Evolutionary conservation across 208 protist genomes (phyloP).

Genomic region (Wallacemonas sp.): DNA sequence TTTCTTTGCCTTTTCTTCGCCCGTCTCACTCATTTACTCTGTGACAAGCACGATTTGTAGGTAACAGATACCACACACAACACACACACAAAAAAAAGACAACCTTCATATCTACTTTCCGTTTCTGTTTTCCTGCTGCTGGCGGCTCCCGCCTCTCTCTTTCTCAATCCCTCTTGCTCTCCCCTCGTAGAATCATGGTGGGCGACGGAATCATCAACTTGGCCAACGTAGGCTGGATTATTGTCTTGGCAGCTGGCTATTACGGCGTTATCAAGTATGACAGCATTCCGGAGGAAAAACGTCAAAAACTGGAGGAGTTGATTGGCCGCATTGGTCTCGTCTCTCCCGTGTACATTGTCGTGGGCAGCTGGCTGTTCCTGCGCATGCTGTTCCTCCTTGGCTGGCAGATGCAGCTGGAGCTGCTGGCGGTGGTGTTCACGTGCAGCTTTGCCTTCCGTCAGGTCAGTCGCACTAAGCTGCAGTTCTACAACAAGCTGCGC

Average conservation of each 20-base stretch:
- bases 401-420: slow-evolving; percentile 57
- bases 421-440: slow-evolving; percentile 41
- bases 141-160: too few relatives aligned
- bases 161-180: too few relatives aligned
- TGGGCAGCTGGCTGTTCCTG: slow-evolving; percentile 41
- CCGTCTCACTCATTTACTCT: not conserved
- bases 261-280: slow-evolving; percentile 30
- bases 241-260: slow-evolving; percentile 28
- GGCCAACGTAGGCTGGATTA: slow-evolving; percentile 47
- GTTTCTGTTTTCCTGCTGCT: too few relatives aligned
- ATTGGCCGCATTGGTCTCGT: slow-evolving; percentile 21
- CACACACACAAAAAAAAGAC: not conserved
- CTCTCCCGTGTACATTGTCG: slow-evolving; percentile 26
- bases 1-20: not conserved
- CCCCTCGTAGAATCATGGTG: too few relatives aligned
- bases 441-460: slow-evolving; percentile 46
- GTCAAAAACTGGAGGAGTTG: slow-evolving; percentile 17
- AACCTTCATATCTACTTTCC: too few relatives aligned
- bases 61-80: too few relatives aligned
- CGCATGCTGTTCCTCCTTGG: slow-evolving; percentile 56
- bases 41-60: not conserved
- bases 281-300: slow-evolving; percentile 26
- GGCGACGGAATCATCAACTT: slow-evolving; percentile 46
- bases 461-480: slow-evolving; percentile 21
- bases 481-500: slow-evolving; percentile 40